Evolutionary conservation across 2,329 filamentous ascomycete genomes (phyloP).

Genomic region (Ophiostoma pallidulum): DNA sequence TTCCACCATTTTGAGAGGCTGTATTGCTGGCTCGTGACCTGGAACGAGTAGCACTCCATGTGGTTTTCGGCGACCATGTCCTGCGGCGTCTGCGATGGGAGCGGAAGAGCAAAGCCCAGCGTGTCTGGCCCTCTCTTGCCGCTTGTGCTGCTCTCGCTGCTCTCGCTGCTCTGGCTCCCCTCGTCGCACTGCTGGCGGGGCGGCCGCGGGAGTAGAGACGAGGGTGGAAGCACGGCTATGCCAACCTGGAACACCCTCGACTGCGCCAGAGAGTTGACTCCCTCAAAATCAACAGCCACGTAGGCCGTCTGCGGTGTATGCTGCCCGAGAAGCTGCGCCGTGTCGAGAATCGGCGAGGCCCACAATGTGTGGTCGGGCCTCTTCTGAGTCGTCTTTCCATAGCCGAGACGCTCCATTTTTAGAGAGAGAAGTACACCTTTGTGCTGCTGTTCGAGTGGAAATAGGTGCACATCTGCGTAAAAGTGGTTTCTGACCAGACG

Average conservation of each 20-base stretch:
- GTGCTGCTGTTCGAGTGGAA: too few species aligned
- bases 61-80: neutral
- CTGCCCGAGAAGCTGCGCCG: neutral
- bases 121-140: too few species aligned
- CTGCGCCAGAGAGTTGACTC: neutral
- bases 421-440: too few species aligned
- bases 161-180: too few species aligned
- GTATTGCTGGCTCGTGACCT: neutral
- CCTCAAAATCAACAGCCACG: neutral
- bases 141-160: too few species aligned
- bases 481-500: too few species aligned
- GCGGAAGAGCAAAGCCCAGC: neutral
- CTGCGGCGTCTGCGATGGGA: neutral
- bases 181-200: neutral
- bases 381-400: too few species aligned
- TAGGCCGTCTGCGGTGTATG: slow-evolving; percentile 1
- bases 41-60: neutral
- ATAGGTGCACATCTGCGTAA: too few species aligned
- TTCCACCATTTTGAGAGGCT: neutral
- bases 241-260: neutral
- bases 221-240: neutral
- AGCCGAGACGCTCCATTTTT: too few species aligned
- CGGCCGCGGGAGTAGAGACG: neutral
- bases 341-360: neutral
- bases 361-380: neutral